Conservation (phyloP, 1,284 basidiomycete species). For the Microbotryum lychnidis-dioicae region DNA sequence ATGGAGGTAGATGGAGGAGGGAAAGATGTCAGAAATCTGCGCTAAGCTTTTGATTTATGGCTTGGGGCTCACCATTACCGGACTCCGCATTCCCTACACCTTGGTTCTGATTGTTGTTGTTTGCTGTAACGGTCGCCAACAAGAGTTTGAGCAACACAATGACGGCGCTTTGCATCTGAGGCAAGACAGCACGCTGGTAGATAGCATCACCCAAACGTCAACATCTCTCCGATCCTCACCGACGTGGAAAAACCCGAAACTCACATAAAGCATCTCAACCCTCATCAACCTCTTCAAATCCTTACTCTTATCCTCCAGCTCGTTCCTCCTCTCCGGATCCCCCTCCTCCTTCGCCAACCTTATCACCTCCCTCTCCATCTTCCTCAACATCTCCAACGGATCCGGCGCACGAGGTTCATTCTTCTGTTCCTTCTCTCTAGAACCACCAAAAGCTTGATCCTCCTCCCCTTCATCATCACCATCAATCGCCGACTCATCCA, state of each 20-base stretch:
- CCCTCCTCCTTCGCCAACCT: conserved; percentile 42
- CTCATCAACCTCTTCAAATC: conserved; percentile 75
- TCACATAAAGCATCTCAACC: conserved; percentile 83
- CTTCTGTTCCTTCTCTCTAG: conserved; percentile 39
- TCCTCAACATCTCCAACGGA: conserved; percentile 41
- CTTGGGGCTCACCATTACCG: conserved; percentile 4
- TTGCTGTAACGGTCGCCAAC: conserved; percentile 75
- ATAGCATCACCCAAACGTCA: background rate
- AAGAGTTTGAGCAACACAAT: conserved; percentile 80
- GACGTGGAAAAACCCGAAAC: conserved; percentile 36
- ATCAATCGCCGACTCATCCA: background rate
- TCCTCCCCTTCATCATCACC: background rate
- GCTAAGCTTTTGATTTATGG: no score
- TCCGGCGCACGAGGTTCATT: conserved; percentile 37
- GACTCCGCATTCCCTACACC: conserved; percentile 5
- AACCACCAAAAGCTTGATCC: background rate
- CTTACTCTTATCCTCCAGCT: conserved; percentile 58
- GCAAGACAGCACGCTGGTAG: conserved; percentile 56
- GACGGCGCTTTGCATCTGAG: conserved; percentile 75
- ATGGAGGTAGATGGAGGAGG: background rate
- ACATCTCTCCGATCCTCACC: background rate
- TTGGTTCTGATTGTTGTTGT: conserved; percentile 25
- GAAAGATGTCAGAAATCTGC: no score
- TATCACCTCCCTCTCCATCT: conserved; percentile 48
- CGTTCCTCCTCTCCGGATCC: conserved; percentile 54